phyloP scores from a whole-genome alignment of 2,329 filamentous ascomycete species.

The Fusarium sp. region DNA sequence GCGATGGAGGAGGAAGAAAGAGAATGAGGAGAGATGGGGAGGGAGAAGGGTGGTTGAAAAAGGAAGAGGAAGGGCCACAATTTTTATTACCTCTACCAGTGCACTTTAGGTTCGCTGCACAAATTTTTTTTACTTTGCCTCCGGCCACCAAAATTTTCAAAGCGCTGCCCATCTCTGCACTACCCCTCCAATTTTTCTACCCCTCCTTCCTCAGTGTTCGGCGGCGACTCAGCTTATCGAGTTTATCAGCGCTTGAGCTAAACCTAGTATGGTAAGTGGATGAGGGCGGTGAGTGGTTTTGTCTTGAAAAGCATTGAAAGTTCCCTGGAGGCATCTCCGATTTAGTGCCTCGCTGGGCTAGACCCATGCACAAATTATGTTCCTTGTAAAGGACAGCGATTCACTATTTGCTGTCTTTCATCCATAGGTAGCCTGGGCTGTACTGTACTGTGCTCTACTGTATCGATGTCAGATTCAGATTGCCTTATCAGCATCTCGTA shows the following conservation, averaged over 20 bases:
- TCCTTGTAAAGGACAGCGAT: constrained; percentile 27
- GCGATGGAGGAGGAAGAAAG: constrained; percentile 51
- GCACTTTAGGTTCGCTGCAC: constrained; percentile 24
- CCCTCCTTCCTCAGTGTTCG: constrained; percentile 24
- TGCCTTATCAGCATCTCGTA: background rate
- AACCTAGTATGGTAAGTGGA: constrained; percentile 27
- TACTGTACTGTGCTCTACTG: background rate
- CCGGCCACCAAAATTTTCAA: constrained; percentile 30
- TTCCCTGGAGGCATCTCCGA: constrained; percentile 32
- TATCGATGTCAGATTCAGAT: background rate
- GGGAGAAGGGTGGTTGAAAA: constrained; percentile 44
- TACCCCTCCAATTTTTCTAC: constrained; percentile 43
- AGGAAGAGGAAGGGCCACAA: constrained; percentile 45
- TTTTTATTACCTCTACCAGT: constrained; percentile 44
- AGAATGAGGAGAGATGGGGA: constrained; percentile 47
- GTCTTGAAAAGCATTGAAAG: constrained; percentile 26
- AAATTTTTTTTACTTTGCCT: constrained; percentile 40
- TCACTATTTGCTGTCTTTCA: constrained; percentile 14
- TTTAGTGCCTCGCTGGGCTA: constrained; percentile 29
- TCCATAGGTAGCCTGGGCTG: background rate
- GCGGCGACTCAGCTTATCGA: constrained; percentile 50
- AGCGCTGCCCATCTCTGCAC: constrained; percentile 8
- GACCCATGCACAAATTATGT: constrained; percentile 41
- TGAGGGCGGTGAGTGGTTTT: constrained; percentile 45
- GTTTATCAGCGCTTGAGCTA: constrained; percentile 45